Base-by-base conservation (phyloP, 345 rosid species). In the Abelmoschus esculentus region DNA sequence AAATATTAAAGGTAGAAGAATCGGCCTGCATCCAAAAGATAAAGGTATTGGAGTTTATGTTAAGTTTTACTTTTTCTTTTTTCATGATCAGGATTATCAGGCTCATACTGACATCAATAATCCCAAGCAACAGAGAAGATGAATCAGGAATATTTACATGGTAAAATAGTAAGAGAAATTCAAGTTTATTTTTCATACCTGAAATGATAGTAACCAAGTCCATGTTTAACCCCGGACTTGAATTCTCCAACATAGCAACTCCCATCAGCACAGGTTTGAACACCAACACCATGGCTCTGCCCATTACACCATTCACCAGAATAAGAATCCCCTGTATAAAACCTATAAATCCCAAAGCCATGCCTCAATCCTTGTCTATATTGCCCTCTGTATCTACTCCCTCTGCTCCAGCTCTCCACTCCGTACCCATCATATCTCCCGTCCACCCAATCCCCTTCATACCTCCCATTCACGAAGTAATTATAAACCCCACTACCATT, bases 401-500 rank as follows among this genome's bases (percentile, higher is more conserved):
- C 99, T 77, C 89, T 84, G 12, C 89, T 86, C 99, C 99, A 95
- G 69, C 88, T 87, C 81, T 95, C 99, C 12, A 90, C 89, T 34
- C 99, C 99, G 42, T 73, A 85, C 6, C 99, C 99, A 66, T 95
- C 96, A 61, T 95, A 90, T 71, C 84, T 85, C 53, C 99, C 97
- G 69, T 87, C 92, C 4, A 95, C 74, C 99, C 97, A 95, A 52
- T 95, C 96, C 6, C 97, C 99, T 71, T 95, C 97, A 56, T 95
- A 91, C 67, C 96, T 84, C 54, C 97, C 99, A 52, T 85, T 91
- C 22, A 83, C 85, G 63, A 77, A 79, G 70, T 82, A 91, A 38
- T 84, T 88, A 61, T 95, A 95, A 18, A 95, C 99, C 63, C 99
- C 99, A 63, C 89, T 91, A 17, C 99, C 99, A n/a, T 85, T 90